Evolutionary conservation across 1,284 basidiomycete species (phyloP).

Genomic region (Apiotrichum brassicae): DNA sequence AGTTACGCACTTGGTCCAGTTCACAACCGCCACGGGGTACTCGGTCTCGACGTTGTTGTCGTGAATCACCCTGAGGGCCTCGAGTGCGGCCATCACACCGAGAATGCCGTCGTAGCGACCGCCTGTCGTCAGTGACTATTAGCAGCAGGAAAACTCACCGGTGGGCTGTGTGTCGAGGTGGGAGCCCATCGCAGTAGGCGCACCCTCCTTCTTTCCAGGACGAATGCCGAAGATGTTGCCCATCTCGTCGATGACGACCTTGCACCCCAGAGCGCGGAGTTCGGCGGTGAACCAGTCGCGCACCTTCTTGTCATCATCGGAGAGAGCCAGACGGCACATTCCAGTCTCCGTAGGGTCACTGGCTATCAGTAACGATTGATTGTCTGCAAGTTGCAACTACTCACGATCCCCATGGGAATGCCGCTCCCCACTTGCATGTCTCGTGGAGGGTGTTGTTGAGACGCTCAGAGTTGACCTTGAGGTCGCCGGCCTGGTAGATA

Average conservation of each 20-base stretch:
- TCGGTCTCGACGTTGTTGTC: conserved; percentile 15
- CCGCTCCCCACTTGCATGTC: conserved; percentile 31
- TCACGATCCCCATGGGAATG: conserved; percentile 13
- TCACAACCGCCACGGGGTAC: conserved; percentile 20
- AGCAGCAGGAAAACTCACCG: too few species aligned
- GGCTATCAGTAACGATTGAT: not conserved
- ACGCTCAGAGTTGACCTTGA: conserved; percentile 24
- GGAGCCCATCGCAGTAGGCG: conserved; percentile 30
- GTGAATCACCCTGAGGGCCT: conserved; percentile 17
- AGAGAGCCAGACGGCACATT: conserved; percentile 27
- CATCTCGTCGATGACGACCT: conserved; percentile 30
- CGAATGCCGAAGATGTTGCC: conserved; percentile 40
- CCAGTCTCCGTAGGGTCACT: conserved; percentile 14
- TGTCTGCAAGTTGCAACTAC: not conserved
- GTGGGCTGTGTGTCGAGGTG: conserved; percentile 36
- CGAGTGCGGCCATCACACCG: conserved; percentile 25
- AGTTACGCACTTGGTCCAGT: conserved; percentile 23
- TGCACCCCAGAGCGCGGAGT: conserved; percentile 30
- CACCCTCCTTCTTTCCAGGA: conserved; percentile 15
- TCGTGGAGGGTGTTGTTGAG: conserved; percentile 34
- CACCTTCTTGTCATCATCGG: conserved; percentile 31
- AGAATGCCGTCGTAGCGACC: conserved; percentile 36
- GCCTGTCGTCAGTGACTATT: too few species aligned
- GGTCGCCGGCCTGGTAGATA: conserved; percentile 7
- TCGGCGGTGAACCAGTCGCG: conserved; percentile 35